These are phyloP conservation scores for Corchorus capsularis DNA, from an alignment of 345 rosid genomes.

Conservation along the genomic window DNA sequence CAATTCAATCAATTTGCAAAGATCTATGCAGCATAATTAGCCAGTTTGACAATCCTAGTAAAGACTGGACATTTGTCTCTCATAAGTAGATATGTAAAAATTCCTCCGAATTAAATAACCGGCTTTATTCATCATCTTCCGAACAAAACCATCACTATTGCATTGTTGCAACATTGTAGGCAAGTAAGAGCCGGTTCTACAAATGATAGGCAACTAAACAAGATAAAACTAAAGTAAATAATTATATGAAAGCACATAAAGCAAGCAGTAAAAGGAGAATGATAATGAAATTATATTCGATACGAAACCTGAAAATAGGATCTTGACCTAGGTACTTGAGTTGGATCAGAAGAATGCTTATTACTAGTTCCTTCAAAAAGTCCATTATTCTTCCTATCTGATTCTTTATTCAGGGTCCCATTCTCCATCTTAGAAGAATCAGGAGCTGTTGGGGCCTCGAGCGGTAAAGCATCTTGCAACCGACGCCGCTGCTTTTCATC, in stretches of 20 bases:
- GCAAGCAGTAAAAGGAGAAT: constrained; percentile 11
- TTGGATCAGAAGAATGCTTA: constrained; percentile 44
- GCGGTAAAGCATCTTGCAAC: constrained; percentile 61
- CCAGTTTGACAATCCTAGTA: not conserved
- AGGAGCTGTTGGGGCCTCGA: constrained; percentile 39
- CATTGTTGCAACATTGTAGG: not conserved
- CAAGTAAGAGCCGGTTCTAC: not conserved
- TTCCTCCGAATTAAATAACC: not conserved
- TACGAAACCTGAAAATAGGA: constrained; percentile 69
- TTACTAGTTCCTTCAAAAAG: constrained; percentile 36
- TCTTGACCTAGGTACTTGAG: constrained; percentile 52
- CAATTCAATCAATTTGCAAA: constrained; percentile 4
- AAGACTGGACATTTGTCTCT: not conserved
- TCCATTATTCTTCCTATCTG: constrained; percentile 47
- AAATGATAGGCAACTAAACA: not conserved
- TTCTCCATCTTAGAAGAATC: constrained; percentile 37
- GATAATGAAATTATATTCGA: constrained; percentile 2
- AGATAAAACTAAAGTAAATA: not conserved
- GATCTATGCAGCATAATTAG: constrained; percentile 6
- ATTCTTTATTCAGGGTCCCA: constrained; percentile 41
- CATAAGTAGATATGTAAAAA: not conserved
- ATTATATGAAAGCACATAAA: not conserved
- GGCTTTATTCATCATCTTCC: not conserved
- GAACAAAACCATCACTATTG: not conserved
- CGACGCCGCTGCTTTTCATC: constrained; percentile 47